phyloP scores from a whole-genome alignment of 495 filamentous ascomycete genomes.

The Physcia stellaris region DNA sequence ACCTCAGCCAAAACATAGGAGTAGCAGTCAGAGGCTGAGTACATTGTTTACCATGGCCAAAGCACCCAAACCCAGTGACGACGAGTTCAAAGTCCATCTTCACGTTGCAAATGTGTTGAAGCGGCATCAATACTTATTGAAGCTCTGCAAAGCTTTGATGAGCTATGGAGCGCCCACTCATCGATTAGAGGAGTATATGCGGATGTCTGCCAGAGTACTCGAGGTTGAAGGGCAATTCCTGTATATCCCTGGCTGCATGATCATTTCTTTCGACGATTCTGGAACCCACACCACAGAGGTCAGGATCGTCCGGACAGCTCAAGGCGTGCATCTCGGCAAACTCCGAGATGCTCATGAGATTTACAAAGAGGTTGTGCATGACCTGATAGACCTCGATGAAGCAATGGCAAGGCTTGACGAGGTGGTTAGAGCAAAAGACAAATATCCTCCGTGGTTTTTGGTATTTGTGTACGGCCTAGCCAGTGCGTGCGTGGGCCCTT shows the following conservation, averaged over 20 bases:
- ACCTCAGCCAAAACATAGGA: slow-evolving; percentile 22
- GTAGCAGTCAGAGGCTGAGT: slow-evolving; percentile 31
- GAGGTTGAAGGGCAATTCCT: slow-evolving; percentile 86
- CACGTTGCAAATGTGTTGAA: slow-evolving; percentile 77
- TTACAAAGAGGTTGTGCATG: slow-evolving; percentile 90
- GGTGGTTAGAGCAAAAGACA: slow-evolving; percentile 46
- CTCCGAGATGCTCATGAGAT: slow-evolving; percentile 75
- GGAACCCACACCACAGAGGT: slow-evolving; percentile 87
- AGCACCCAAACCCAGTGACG: slow-evolving; percentile 36
- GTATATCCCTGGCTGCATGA: slow-evolving; percentile 91
- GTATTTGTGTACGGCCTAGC: slow-evolving; percentile 77
- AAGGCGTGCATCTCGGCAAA: slow-evolving; percentile 75
- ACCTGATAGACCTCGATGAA: slow-evolving; percentile 72
- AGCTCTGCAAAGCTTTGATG: slow-evolving; percentile 81
- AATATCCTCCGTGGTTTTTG: slow-evolving; percentile 56
- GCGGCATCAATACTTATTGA: slow-evolving; percentile 72
- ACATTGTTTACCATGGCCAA: slow-evolving; percentile 25
- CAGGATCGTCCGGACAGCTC: slow-evolving; percentile 62
- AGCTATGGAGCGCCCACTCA: slow-evolving; percentile 68
- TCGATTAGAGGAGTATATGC: slow-evolving; percentile 74
- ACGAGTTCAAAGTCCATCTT: slow-evolving; percentile 71
- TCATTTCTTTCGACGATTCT: slow-evolving; percentile 84
- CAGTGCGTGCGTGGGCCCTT: slow-evolving; percentile 67
- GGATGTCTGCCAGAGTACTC: slow-evolving; percentile 75
- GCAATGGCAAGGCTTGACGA: slow-evolving; percentile 57